Conservation (phyloP, 768 basidiomycete genomes). For the Agaricus blazei region DNA sequence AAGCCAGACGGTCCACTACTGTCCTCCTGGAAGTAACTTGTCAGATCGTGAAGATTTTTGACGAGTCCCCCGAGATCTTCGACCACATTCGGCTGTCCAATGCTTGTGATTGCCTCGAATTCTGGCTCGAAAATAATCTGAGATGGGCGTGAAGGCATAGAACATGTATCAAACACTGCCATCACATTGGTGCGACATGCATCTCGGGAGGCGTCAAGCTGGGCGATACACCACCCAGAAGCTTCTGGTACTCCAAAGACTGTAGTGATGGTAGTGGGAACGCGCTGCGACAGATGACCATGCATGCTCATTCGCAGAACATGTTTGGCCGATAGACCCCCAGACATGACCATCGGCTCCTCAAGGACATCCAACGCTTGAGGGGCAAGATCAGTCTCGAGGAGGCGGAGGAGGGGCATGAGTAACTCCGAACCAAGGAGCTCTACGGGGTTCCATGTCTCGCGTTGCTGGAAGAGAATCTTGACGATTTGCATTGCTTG, state of each 20-base stretch:
- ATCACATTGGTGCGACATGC: slow-evolving; percentile 73
- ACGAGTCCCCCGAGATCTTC: slow-evolving; percentile 77
- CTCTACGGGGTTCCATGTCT: slow-evolving; percentile 69
- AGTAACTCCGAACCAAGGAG: slow-evolving; percentile 80
- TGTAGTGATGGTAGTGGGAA: slow-evolving; percentile 42
- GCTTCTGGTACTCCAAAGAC: slow-evolving; percentile 80
- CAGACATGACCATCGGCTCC: slow-evolving; percentile 77
- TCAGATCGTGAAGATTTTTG: slow-evolving; percentile 72
- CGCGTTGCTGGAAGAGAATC: slow-evolving; percentile 80
- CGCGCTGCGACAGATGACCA: slow-evolving; percentile 27
- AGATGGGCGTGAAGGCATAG: slow-evolving; percentile 62
- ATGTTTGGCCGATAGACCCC: slow-evolving; percentile 74
- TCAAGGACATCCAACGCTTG: slow-evolving; percentile 92
- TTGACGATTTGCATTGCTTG: slow-evolving; percentile 87
- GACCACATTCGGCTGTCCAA: slow-evolving; percentile 30
- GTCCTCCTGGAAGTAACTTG: slow-evolving; percentile 62
- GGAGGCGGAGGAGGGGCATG: slow-evolving; percentile 83
- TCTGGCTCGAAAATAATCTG: slow-evolving; percentile 72
- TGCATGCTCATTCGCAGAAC: slow-evolving; percentile 93
- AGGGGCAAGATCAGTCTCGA: slow-evolving; percentile 82
- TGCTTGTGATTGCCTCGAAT: slow-evolving; percentile 37
- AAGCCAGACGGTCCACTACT: slow-evolving; percentile 18
- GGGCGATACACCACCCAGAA: slow-evolving; percentile 85
- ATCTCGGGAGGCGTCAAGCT: slow-evolving; percentile 52
- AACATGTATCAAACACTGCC: slow-evolving; percentile 84